These are phyloP conservation scores for Colletotrichum theobromicola DNA, from an alignment of 2,329 filamentous ascomycete species.

Conservation along the genomic window DNA sequence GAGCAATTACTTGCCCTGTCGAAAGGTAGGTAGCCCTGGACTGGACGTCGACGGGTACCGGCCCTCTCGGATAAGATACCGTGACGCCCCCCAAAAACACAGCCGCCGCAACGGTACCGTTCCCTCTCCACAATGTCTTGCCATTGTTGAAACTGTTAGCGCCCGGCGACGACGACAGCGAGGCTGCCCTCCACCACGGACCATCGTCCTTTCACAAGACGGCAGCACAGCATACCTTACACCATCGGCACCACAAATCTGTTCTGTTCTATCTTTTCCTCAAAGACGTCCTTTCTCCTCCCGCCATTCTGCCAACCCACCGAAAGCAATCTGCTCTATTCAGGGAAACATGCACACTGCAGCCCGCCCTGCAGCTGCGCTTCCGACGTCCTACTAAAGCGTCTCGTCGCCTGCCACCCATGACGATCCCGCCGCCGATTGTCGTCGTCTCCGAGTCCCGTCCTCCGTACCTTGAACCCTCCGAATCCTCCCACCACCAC, in stretches of 20 bases:
- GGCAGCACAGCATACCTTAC: background rate
- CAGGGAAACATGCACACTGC: slow-evolving; percentile 3
- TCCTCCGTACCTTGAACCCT: slow-evolving; percentile 11
- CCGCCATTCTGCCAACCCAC: background rate
- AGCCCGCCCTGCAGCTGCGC: slow-evolving; percentile 4
- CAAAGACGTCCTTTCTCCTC: slow-evolving; percentile 10
- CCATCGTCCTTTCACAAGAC: slow-evolving; percentile 16
- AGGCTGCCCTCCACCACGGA: slow-evolving; percentile 14
- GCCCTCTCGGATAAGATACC: slow-evolving; percentile 12
- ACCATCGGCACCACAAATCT: background rate
- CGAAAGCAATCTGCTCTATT: background rate
- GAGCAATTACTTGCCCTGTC: background rate
- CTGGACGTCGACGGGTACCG: background rate
- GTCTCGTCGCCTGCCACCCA: slow-evolving; percentile 16
- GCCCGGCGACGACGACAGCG: background rate
- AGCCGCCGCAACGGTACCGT: slow-evolving; percentile 17
- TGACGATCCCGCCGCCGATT: slow-evolving; percentile 16
- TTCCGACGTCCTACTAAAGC: slow-evolving; percentile 5
- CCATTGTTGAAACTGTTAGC: slow-evolving; percentile 18
- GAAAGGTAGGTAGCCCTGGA: background rate
- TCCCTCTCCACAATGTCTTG: slow-evolving; percentile 18
- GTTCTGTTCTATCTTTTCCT: background rate
- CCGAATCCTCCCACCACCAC: background rate
- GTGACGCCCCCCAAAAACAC: slow-evolving; percentile 1
- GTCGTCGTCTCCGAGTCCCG: slow-evolving; percentile 11